Base-by-base conservation (phyloP, 2,329 filamentous ascomycete genomes). In the Aspergillus sojae region DNA sequence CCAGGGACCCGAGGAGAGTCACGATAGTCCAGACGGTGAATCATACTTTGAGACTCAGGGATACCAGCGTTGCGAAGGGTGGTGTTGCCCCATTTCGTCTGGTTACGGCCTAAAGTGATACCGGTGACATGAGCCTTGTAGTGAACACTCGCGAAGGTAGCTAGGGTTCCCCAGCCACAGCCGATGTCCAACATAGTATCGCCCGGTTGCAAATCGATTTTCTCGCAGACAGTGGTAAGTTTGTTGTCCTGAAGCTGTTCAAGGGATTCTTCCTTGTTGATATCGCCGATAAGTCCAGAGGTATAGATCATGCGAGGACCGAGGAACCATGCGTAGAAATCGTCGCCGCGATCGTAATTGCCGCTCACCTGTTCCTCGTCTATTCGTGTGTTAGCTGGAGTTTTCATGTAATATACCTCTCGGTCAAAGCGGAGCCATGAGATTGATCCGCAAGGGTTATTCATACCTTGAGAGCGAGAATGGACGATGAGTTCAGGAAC, bases 291-390 rank as follows among this genome's bases (percentile, higher is more conserved):
- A 74, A 99, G 85, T 73, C 95, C 95, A 58, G 92, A 96, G 58
- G 95, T 99, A 84, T 98, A 98, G 81, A 98, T 93, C 95, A 98
- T 99, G 76, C 94, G 94, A 63, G 94, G 94, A 66, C 95, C 95
- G 67, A 98, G 87, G 86, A 98, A 98, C 93, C 94, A 99, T 78
- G 88, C 91, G 84, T 99, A 99, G 83, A 97, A 97, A 81, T 98
- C 95, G 78, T 99, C 93, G 76, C 95, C 95, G 68, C 93, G 90
- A 85, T 98, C 95, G 81, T 99, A 99, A 84, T 97, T 93, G 80
- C 94, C 93, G 77, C 94, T 93, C 62, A 98, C 94, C 83, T 98
- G 95, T 80, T 98, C 94, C 86, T 97, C 94, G 72, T 98, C 94
- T 93, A 69, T 19, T 32, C 21, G 21, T 21, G n/a, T 1, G 32